Percentiles rank a stretch among this genome's conserved stretches.
phyloP scores from a whole-genome alignment of 768 basidiomycete genomes.

The Pleurotus pulmonarius region DNA sequence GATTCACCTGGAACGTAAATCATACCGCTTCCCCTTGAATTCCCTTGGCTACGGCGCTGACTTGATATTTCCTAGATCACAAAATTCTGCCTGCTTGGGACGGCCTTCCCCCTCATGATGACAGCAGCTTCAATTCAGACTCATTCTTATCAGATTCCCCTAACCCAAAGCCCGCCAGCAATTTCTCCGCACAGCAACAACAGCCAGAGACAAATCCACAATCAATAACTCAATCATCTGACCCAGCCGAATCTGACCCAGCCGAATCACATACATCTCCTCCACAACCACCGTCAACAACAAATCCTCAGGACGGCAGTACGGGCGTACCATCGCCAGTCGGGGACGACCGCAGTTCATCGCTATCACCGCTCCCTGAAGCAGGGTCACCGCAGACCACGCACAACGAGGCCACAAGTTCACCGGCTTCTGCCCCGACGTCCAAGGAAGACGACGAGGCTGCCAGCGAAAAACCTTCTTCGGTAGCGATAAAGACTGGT shows the following conservation, averaged over 20 bases:
- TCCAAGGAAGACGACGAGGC: conserved; percentile 29
- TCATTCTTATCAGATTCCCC: conserved; percentile 14
- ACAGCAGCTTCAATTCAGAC: conserved; percentile 17
- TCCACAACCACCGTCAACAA: conserved; percentile 17
- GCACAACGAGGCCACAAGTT: conserved; percentile 4
- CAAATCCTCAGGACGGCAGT: conserved; percentile 21
- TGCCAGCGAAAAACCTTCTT: conserved; percentile 22
- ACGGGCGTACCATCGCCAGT: conserved; percentile 18
- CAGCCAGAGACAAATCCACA: neutral
- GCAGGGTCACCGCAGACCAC: conserved; percentile 30
- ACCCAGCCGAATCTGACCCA: conserved; percentile 16
- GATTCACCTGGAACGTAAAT: conserved; percentile 53
- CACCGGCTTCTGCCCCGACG: conserved; percentile 11
- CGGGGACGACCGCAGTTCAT: conserved; percentile 45
- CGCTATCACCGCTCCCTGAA: conserved; percentile 54
- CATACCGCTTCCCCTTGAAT: conserved; percentile 36
- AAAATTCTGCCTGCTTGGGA: conserved; percentile 29
- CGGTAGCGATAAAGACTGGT: conserved; percentile 4
- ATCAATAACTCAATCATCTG: neutral
- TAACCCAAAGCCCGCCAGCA: conserved; percentile 7
- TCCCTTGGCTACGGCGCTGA: conserved; percentile 37
- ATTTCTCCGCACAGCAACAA: conserved; percentile 9
- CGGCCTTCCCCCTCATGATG: conserved; percentile 18
- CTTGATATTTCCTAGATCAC: conserved; percentile 27
- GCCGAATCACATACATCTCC: conserved; percentile 10